Percentiles rank a stretch among this genome's conserved stretches.
Conservation (phyloP, 768 basidiomycete species). For the Panaeolus papilionaceus region DNA sequence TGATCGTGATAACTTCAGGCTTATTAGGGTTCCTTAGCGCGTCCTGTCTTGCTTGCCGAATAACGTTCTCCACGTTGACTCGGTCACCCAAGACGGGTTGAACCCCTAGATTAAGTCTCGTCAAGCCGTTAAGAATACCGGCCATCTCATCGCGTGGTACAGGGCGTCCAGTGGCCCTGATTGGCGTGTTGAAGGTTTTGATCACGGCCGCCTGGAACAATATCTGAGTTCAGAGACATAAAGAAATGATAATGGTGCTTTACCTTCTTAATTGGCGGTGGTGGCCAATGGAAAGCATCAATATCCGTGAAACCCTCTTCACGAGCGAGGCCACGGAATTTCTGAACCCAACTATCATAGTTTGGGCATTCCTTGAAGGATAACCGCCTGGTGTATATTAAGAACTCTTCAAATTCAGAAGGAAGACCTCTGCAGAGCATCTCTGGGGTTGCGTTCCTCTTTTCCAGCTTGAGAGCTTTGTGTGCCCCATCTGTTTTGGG, state of each 20-base stretch:
- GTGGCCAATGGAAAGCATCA: slow-evolving; percentile 78
- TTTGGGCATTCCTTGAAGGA: slow-evolving; percentile 74
- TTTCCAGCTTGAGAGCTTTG: slow-evolving; percentile 66
- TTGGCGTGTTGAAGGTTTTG: slow-evolving; percentile 43
- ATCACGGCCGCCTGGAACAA: slow-evolving; percentile 24
- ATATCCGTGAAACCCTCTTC: slow-evolving; percentile 63
- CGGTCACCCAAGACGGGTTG: slow-evolving; percentile 58
- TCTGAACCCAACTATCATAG: slow-evolving; percentile 68
- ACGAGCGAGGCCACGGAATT: slow-evolving; percentile 66
- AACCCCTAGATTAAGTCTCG: slow-evolving; percentile 61
- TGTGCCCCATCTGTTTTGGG: slow-evolving; percentile 74
- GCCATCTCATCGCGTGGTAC: slow-evolving; percentile 52
- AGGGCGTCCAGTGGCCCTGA: slow-evolving; percentile 42
- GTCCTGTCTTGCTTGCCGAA: slow-evolving; percentile 40
- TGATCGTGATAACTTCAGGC: slow-evolving; percentile 52
- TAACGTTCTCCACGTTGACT: slow-evolving; percentile 50
- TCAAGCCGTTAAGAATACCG: slow-evolving; percentile 62
- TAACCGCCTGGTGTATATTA: slow-evolving; percentile 73
- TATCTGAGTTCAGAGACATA: neutral
- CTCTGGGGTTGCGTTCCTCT: slow-evolving; percentile 64
- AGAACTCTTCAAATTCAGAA: slow-evolving; percentile 75
- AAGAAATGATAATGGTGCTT: slow-evolving; percentile 8
- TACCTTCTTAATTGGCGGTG: slow-evolving; percentile 39
- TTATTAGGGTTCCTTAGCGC: slow-evolving; percentile 25
- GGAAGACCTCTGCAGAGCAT: slow-evolving; percentile 74